These are phyloP conservation scores for Colletotrichum higginsianum DNA, from an alignment of 2,329 filamentous ascomycete genomes.

Conservation along the genomic window DNA sequence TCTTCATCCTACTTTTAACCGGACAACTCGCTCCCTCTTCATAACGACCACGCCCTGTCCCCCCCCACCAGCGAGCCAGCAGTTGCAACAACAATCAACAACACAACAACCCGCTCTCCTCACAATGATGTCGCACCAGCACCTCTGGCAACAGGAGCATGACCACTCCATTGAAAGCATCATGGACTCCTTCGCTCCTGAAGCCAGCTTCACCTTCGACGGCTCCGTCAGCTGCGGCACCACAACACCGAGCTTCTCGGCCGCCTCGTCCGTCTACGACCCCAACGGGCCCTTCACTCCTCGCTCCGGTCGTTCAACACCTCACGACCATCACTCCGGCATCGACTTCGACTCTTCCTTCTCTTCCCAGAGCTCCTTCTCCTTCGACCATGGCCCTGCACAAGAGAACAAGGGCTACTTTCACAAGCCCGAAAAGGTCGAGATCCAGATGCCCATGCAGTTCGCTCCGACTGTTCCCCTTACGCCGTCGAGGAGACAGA, in stretches of 20 bases:
- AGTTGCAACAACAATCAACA: slow-evolving; percentile 34
- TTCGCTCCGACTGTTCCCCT: slow-evolving; percentile 32
- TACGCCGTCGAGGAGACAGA: slow-evolving; percentile 39
- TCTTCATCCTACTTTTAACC: slow-evolving; percentile 41
- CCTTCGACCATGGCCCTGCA: slow-evolving; percentile 38
- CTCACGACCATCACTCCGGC: slow-evolving; percentile 51
- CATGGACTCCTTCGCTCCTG: slow-evolving; percentile 40
- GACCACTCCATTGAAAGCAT: slow-evolving; percentile 40
- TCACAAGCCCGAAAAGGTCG: slow-evolving; percentile 36
- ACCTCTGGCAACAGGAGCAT: slow-evolving; percentile 40
- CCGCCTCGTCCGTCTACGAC: slow-evolving; percentile 57
- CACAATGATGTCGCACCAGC: slow-evolving; percentile 40
- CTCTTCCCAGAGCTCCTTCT: slow-evolving; percentile 46
- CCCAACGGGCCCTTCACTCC: slow-evolving; percentile 62
- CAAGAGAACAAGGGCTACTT: slow-evolving; percentile 39
- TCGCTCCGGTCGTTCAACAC: slow-evolving; percentile 60
- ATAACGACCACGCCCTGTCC: slow-evolving; percentile 35
- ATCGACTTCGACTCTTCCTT: slow-evolving; percentile 57
- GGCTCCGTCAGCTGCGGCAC: slow-evolving; percentile 39
- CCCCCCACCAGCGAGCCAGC: slow-evolving; percentile 27
- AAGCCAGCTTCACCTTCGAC: slow-evolving; percentile 42
- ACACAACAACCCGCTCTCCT: not conserved
- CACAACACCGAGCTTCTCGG: slow-evolving; percentile 44
- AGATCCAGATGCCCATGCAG: slow-evolving; percentile 37
- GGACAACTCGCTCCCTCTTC: slow-evolving; percentile 41